Evolutionary conservation across 805 yeast genomes (phyloP), one percentile per base, ranked within the genome.

Genomic region (Metschnikowia peoriensis): DNA sequence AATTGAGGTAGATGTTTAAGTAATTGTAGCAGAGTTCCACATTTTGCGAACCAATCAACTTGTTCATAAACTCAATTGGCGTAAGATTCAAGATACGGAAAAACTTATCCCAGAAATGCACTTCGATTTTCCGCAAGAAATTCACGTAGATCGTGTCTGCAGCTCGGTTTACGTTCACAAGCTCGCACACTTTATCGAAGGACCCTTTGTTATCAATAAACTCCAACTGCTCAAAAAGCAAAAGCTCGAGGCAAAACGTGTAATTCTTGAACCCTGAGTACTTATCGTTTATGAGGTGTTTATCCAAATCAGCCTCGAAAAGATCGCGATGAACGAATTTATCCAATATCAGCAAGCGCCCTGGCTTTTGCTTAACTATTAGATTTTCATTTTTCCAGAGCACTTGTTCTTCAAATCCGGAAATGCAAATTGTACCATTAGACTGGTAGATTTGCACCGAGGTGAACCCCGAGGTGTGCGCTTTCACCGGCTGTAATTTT

Each of bases 111-210:
- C 88, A 83, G 61, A 78, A 79, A 40, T 71, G 74, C 46, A 78
- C 73, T 59, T 83, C 88, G 14, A 82, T 82, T 54, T 83, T 83
- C 34, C 88, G 67, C 35, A 85, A 78, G 58, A 86, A 82, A 54
- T 78, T 80, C 44, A 81, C 70, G 49, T 74, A 76, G n/a, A 81
- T 73, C 5, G 62, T 61, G 49, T 68, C 71, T 6, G 65, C 57
- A 11, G 54, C 48, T 8, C 49, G 49, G 16, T 50, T 52, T 17
- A 38, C 42, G 37, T 61, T 54, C 3, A 70, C 60, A 32, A 70
- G 57, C 15, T 47, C 48, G 29, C 49, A 49, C n/a, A 59, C 54
- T 17, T 38, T 51, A 5, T 34, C 47, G 38, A 59, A 44, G 58
- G 66, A 15, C 7, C 46, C 48, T 16, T 41, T 39, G 1, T 38